Evolutionary conservation across 192 early-diverging fungal genomes (phyloP).

Genomic region (Backusella parvicylindrica): DNA sequence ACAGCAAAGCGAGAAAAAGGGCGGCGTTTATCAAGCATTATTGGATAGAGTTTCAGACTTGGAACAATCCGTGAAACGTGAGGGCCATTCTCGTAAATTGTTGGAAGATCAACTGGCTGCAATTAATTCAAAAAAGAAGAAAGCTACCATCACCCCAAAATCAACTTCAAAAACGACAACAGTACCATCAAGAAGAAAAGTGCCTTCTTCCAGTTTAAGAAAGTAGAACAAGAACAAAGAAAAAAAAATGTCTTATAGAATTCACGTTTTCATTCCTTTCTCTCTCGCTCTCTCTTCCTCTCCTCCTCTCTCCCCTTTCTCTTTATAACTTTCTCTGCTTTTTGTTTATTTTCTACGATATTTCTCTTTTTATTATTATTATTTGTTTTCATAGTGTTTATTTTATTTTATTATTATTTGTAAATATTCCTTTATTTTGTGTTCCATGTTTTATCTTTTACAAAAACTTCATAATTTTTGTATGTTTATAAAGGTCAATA

Average conservation of each 20-base stretch:
- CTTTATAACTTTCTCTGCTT: not conserved
- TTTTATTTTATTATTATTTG: not conserved
- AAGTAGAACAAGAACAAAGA: not conserved
- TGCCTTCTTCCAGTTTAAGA: not conserved
- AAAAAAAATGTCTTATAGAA: not conserved
- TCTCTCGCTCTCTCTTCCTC: not conserved
- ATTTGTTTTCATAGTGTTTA: conserved; percentile 3
- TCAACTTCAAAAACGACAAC: not conserved
- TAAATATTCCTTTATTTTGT: not conserved
- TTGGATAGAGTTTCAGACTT: not conserved
- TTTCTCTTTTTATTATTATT: not conserved
- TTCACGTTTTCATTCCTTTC: not conserved
- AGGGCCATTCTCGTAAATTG: conserved; percentile 10
- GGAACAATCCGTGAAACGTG: conserved; percentile 6
- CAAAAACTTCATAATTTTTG: not conserved
- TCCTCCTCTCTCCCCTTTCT: not conserved
- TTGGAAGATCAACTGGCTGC: conserved; percentile 1
- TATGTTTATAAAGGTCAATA: not conserved
- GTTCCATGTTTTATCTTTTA: not conserved
- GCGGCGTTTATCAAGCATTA: not conserved
- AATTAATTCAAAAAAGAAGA: not conserved
- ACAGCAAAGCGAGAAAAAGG: not conserved
- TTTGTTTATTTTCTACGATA: not conserved
- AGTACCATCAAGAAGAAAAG: not conserved
- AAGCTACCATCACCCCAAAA: not conserved